Conservation (phyloP, 768 basidiomycete genomes). For the Coprinopsis cinerea region DNA sequence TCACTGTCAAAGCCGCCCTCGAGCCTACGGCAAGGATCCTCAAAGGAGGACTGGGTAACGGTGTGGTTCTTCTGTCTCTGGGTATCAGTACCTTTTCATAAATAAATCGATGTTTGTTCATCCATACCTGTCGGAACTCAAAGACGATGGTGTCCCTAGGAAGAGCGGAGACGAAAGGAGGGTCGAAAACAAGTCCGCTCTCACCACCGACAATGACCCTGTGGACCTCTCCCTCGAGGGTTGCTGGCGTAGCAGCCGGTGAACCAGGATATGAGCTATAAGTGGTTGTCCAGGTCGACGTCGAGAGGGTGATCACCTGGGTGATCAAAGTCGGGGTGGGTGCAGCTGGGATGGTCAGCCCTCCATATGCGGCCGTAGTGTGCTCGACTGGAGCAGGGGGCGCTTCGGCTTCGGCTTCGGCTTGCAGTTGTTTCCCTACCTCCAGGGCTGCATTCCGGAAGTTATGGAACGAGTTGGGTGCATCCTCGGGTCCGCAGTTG, state of each 20-base stretch:
- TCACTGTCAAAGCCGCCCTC: slow-evolving; percentile 47
- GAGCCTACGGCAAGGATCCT: slow-evolving; percentile 47
- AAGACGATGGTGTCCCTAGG: slow-evolving; percentile 54
- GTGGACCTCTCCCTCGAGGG: slow-evolving; percentile 40
- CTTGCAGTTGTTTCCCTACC: slow-evolving; percentile 26
- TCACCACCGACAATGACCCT: slow-evolving; percentile 51
- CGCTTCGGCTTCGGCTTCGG: slow-evolving; percentile 36
- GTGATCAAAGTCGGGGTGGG: slow-evolving; percentile 39
- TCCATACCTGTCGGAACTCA: slow-evolving; percentile 58
- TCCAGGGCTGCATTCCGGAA: slow-evolving; percentile 55
- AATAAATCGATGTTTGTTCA: too few relatives aligned
- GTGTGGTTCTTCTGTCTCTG: slow-evolving; percentile 71
- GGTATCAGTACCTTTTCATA: too few relatives aligned
- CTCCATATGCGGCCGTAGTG: slow-evolving; percentile 46
- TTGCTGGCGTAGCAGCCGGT: slow-evolving; percentile 46
- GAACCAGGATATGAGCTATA: slow-evolving; percentile 53
- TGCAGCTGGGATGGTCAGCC: slow-evolving; percentile 45
- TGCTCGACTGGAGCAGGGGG: slow-evolving; percentile 20
- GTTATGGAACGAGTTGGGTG: slow-evolving; percentile 53
- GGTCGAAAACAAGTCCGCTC: slow-evolving; percentile 43
- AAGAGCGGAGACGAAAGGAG: slow-evolving; percentile 40
- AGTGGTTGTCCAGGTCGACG: slow-evolving; percentile 48
- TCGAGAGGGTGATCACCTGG: slow-evolving; percentile 37
- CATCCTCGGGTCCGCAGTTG: slow-evolving; percentile 51
- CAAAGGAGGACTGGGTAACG: slow-evolving; percentile 58